phyloP scores from a whole-genome alignment of 495 filamentous ascomycete species.

The Ascodesmis nigricans region DNA sequence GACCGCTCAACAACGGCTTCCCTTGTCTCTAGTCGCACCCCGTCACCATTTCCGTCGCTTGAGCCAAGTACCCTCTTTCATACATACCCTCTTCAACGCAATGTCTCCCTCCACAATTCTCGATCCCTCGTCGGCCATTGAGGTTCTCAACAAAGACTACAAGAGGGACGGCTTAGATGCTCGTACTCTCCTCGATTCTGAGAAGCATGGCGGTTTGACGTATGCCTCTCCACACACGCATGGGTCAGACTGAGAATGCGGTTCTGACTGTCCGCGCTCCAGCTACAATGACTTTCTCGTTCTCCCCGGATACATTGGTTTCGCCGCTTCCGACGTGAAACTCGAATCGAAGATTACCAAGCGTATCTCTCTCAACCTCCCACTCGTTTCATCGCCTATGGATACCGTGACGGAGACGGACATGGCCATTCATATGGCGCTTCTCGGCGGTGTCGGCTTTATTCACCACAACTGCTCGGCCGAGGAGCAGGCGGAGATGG shows the following conservation, averaged over 20 bases:
- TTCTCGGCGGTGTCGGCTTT: slow-evolving; percentile 86
- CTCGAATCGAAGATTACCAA: slow-evolving; percentile 86
- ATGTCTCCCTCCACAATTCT: slow-evolving; percentile 15
- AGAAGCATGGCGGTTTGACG: slow-evolving; percentile 71
- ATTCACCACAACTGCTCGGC: slow-evolving; percentile 98
- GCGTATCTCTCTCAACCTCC: slow-evolving; percentile 80
- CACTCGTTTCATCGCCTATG: slow-evolving; percentile 93
- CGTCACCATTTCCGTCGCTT: slow-evolving; percentile 15
- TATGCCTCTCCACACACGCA: slow-evolving; percentile 30
- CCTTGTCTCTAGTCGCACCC: slow-evolving; percentile 15
- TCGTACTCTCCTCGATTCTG: slow-evolving; percentile 63
- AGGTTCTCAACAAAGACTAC: slow-evolving; percentile 56
- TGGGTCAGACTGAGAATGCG: slow-evolving; percentile 20
- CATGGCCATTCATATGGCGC: slow-evolving; percentile 98
- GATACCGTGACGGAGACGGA: slow-evolving; percentile 97
- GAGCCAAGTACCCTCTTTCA: slow-evolving; percentile 4
- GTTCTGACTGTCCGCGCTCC: slow-evolving; percentile 4
- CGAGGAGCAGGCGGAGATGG: slow-evolving; percentile 94
- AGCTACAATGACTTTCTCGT: slow-evolving; percentile 40
- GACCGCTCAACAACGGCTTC: slow-evolving; percentile 21
- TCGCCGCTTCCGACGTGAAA: slow-evolving; percentile 70
- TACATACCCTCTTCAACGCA: slow-evolving; percentile 4
- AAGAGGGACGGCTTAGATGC: slow-evolving; percentile 64
- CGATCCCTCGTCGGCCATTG: slow-evolving; percentile 46
- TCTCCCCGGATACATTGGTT: slow-evolving; percentile 41